Evolutionary conservation across 164 flowering plant species (phyloP).

Genomic region (Kingdonia uniflora): DNA sequence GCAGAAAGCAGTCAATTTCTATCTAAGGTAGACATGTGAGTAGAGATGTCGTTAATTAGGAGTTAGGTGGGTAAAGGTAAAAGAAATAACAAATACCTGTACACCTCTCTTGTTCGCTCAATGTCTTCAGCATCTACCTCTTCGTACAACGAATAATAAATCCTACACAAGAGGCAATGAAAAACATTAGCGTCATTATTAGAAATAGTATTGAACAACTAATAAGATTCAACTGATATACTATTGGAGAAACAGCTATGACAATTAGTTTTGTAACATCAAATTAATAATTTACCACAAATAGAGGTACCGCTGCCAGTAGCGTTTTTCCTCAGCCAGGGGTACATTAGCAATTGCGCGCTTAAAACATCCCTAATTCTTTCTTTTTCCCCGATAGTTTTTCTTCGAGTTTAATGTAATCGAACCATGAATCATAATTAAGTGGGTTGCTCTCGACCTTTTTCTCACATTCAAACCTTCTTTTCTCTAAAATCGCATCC

Average conservation of each 20-base stretch:
- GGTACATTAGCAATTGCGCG: background rate
- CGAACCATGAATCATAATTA: constrained; percentile 1
- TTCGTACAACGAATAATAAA: background rate
- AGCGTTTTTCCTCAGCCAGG: background rate
- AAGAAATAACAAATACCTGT: background rate
- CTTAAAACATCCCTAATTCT: background rate
- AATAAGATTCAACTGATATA: too few relatives aligned
- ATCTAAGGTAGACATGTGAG: too few relatives aligned
- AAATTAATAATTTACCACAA: background rate
- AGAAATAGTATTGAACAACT: too few relatives aligned
- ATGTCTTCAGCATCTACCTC: background rate
- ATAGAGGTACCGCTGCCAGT: background rate
- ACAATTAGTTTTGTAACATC: too few relatives aligned
- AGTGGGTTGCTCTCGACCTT: background rate
- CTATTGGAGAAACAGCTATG: too few relatives aligned
- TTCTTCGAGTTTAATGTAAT: background rate
- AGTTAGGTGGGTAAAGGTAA: too few relatives aligned
- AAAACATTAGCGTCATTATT: too few relatives aligned
- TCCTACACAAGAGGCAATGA: background rate
- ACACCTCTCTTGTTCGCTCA: background rate
- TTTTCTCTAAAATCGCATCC: background rate
- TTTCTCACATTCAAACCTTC: background rate
- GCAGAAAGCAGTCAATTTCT: too few relatives aligned
- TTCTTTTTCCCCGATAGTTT: background rate
- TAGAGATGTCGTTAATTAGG: too few relatives aligned